Evolutionary conservation across 2,329 filamentous ascomycete genomes (phyloP).

Genomic region (Exophiala alcalophila): DNA sequence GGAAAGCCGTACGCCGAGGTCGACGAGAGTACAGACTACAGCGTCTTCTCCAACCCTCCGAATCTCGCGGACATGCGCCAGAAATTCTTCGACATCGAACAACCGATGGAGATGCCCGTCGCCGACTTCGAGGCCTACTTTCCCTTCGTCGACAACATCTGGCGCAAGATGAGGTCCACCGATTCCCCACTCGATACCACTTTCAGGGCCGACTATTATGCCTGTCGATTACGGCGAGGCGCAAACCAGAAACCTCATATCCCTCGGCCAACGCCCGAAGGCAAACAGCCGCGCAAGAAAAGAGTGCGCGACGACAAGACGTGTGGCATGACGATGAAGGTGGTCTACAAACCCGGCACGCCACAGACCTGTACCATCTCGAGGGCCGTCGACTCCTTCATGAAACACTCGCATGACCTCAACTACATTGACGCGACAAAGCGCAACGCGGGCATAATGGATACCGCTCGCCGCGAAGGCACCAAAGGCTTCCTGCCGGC

Average conservation of each 20-base stretch:
- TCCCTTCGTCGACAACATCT: constrained; percentile 52
- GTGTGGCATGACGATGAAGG: constrained; percentile 49
- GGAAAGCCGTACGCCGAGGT: constrained; percentile 17
- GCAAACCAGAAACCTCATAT: constrained; percentile 41
- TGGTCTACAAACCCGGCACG: constrained; percentile 44
- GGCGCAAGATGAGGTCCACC: constrained; percentile 44
- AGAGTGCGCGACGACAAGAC: constrained; percentile 45
- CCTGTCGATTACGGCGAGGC: constrained; percentile 44
- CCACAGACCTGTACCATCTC: constrained; percentile 45
- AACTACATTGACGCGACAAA: constrained; percentile 49
- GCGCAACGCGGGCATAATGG: constrained; percentile 49
- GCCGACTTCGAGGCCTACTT: constrained; percentile 49
- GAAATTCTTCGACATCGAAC: constrained; percentile 45
- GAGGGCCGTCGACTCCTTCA: constrained; percentile 41
- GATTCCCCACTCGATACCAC: constrained; percentile 33
- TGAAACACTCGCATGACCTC: constrained; percentile 45
- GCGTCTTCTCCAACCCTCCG: constrained; percentile 43
- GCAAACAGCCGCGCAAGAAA: constrained; percentile 47
- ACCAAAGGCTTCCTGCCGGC: constrained; percentile 48
- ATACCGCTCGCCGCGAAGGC: constrained; percentile 45
- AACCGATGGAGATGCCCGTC: constrained; percentile 46
- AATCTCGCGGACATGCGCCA: constrained; percentile 44
- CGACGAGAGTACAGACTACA: constrained; percentile 29
- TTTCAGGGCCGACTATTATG: constrained; percentile 47
- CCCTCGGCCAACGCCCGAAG: constrained; percentile 41